Base-by-base conservation (phyloP, 2,329 filamentous ascomycete genomes). In the Daldinia sp. region DNA sequence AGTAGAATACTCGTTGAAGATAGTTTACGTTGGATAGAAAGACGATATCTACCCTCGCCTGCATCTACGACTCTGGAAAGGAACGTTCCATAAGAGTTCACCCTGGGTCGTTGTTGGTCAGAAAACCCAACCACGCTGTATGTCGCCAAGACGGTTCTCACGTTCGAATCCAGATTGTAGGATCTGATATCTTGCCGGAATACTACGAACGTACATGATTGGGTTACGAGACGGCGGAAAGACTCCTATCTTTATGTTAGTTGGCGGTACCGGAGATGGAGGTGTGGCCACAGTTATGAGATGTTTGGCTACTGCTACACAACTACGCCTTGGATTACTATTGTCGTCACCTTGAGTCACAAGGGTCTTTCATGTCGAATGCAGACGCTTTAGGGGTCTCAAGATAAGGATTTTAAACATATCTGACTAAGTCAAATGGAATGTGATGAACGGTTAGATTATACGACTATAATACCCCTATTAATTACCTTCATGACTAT, bases 41-140 rank as follows among this genome's bases (percentile, higher is more conserved):
- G 10, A n/a, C 20, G 20, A n/a, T 3, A 6, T 23, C 23, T 48
- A 48, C 23, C 12, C 15, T 30, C 15, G 2, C 46, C 46, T 12
- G 46, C 46, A 30, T 50, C 28, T 51, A 18, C 28, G 26, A 51
- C 46, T 7, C 6, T 30, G n/a, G 15, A 28, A 51, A 33, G 46
- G 10, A 51, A 51, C 46, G 46, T 51, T 51, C 26, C 46, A 51
- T 51, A 18, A n/a, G 46, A 30, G 26, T 33, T 18, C 35, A 50
- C 46, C 13, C 30, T 2, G 15, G 6, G 26, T 10, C 15, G 46
- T 12, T 15, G 46, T n/a, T n/a, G 6, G 13, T n/a, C 15, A 18
- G 26, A n/a, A 10, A 15, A 30, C 30, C 26, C 7, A 51, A 33
- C 15, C 15, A 18, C 6, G 10, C 15, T 3, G n/a, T 30, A n/a